Conservation (phyloP, 768 basidiomycete species). For the Rickenella mellea region DNA sequence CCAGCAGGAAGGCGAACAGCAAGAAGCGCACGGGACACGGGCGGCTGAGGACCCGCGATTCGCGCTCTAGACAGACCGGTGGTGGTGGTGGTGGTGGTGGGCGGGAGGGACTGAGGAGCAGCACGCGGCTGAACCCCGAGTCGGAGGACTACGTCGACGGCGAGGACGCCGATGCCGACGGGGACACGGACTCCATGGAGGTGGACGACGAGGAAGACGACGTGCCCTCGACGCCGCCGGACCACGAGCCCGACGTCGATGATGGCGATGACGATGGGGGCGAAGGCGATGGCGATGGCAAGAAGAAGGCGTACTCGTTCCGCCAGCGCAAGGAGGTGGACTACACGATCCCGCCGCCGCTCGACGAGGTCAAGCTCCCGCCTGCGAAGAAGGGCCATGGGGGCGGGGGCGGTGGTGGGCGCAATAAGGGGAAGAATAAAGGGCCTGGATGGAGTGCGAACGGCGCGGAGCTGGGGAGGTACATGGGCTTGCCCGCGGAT, state of each 20-base stretch:
- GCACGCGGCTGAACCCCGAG: constrained; percentile 15
- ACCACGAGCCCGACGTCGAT: constrained; percentile 26
- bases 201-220: constrained; percentile 39
- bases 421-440: constrained; percentile 27
- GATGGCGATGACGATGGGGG: constrained; percentile 32
- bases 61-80: constrained; percentile 16
- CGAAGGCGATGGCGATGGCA: constrained; percentile 33
- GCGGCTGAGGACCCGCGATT: too few species aligned
- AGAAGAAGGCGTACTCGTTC: constrained; percentile 55
- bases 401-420: constrained; percentile 21
- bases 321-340: constrained; percentile 59
- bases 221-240: constrained; percentile 41
- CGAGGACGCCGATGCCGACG: constrained; percentile 10
- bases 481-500: constrained; percentile 66
- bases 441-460: constrained; percentile 70
- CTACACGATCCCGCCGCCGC: constrained; percentile 73
- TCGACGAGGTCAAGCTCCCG: constrained; percentile 53
- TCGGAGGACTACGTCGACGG: constrained; percentile 38
- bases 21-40: constrained; percentile 14
- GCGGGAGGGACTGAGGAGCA: constrained; percentile 6
- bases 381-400: constrained; percentile 29
- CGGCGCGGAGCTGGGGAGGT: constrained; percentile 67
- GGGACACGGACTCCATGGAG: constrained; percentile 12
- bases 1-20: constrained; percentile 14
- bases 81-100: constrained; percentile 8